Conservation (phyloP, 129 eudicot species). For the Cynara cardunculus region DNA sequence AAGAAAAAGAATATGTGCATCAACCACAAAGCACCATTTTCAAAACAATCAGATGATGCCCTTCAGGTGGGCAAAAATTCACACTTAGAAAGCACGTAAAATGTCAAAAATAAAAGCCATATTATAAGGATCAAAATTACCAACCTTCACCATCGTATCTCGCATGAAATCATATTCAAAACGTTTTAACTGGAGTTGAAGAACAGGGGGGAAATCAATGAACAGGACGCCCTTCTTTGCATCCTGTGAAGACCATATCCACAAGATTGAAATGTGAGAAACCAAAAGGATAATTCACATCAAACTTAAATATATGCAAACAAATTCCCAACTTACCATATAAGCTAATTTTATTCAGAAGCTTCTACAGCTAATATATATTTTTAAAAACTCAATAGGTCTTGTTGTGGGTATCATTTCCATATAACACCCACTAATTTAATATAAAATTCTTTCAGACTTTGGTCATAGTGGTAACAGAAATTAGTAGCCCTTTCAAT, state of each 20-base stretch:
- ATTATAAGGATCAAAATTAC: neutral
- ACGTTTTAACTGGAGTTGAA: slow-evolving; percentile 72
- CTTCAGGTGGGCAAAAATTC: neutral
- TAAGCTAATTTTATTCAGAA: neutral
- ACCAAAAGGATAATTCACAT: neutral
- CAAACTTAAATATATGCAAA: neutral
- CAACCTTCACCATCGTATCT: slow-evolving; percentile 74
- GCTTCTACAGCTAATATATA: neutral
- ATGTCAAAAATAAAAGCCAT: neutral
- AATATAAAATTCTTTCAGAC: neutral
- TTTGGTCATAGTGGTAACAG: neutral
- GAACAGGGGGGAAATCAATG: slow-evolving; percentile 81
- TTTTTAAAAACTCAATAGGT: neutral
- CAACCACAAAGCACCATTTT: neutral
- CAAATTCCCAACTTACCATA: neutral
- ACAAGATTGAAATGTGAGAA: neutral
- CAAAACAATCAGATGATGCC: neutral
- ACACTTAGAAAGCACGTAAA: neutral
- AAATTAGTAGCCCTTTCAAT: neutral
- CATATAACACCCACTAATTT: neutral
- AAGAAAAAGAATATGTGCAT: neutral
- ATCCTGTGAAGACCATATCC: slow-evolving; percentile 43
- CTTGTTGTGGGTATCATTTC: neutral
- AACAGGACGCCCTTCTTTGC: slow-evolving; percentile 77
- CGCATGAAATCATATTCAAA: slow-evolving; percentile 78